Conservation (phyloP, 2,329 filamentous ascomycete genomes). For the Podosphaera leucotricha region DNA sequence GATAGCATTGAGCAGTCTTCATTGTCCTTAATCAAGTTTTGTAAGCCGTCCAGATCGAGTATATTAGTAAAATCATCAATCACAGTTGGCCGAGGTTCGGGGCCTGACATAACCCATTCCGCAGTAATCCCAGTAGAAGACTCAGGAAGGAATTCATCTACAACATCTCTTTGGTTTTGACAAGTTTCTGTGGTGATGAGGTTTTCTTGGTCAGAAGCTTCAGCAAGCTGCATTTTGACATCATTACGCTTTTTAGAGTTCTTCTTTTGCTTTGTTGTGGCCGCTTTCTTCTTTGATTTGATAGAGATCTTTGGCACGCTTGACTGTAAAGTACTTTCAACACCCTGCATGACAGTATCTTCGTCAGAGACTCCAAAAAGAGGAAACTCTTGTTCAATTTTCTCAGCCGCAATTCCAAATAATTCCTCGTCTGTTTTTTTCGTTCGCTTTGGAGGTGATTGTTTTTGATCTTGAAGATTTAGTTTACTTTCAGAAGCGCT, state of each 20-base stretch:
- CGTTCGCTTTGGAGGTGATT: constrained; percentile 51
- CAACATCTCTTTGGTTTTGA: constrained; percentile 16
- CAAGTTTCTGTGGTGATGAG: constrained; percentile 19
- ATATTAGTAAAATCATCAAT: constrained; percentile 39
- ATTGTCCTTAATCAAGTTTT: constrained; percentile 42
- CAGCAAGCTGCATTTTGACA: constrained; percentile 40
- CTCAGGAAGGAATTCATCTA: constrained; percentile 16
- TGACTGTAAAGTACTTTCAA: constrained; percentile 10
- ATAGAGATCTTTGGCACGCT: constrained; percentile 32
- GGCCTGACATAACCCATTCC: constrained; percentile 33
- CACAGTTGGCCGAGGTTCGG: constrained; percentile 36
- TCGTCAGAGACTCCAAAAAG: constrained; percentile 19
- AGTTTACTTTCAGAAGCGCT: constrained; percentile 48
- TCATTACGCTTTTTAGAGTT: constrained; percentile 41
- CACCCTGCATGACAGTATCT: constrained; percentile 22
- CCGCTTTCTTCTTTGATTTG: constrained; percentile 44
- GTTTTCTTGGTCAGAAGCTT: constrained; percentile 31
- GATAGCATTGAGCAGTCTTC: constrained; percentile 37
- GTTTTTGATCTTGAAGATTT: constrained; percentile 31
- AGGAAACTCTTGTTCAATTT: constrained; percentile 26
- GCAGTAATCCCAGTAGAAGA: constrained; percentile 22
- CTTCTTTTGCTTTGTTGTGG: constrained; percentile 11
- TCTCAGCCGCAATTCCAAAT: constrained; percentile 38
- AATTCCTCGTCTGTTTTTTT: constrained; percentile 63
- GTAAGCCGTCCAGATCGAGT: constrained; percentile 48